Base-by-base conservation (phyloP, 768 basidiomycete genomes). In the Mycena filopes region DNA sequence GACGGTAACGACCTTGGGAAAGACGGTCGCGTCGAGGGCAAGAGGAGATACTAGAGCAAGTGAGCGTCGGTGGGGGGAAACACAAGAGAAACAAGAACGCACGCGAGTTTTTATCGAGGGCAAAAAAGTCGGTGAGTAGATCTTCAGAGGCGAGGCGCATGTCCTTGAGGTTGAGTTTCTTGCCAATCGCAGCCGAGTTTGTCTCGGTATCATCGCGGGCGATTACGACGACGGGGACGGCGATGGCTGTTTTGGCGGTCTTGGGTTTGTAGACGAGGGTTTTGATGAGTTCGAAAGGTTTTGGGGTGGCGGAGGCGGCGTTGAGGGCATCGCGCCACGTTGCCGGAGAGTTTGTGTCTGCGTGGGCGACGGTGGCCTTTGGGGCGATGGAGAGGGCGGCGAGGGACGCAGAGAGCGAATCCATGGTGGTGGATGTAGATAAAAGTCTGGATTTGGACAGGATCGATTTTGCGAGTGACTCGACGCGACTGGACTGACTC, bases 241-340 rank as follows among this genome's bases (percentile, higher is more conserved):
- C 89, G 31, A 85, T 87, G 9, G 92, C 93, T 0, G 87, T 86
- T 77, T 98, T 98, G n/a, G 95, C 91, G 3, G 95, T 95, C 79
- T 96, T 96, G 33, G 96, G 96, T 76, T 98, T 98, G 89, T 94
- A 97, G 60, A 97, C 90, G 70, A 96, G 89, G 50, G 92, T 93
- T 77, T 95, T 96, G 75, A 92, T 85, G 71, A 94, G 83, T 75
- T 92, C 87, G 73, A 90, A 93, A 18, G 82, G 11, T 28, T 53
- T 81, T 49, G 79, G 80, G 1, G 90, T 89, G 25, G 84, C 79
- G 15, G 83, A 79, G 41, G 83, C 69, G 54, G 85, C 81, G 65
- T 84, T 81, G 71, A 98, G 79, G 46, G 89, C 87, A 46, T 89
- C 89, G 68, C 87, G 87, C 95, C 95, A 97, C 47, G 88, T 79